Conservation (phyloP, 2,329 filamentous ascomycete genomes). For the Conoideocrella luteorostrata region DNA sequence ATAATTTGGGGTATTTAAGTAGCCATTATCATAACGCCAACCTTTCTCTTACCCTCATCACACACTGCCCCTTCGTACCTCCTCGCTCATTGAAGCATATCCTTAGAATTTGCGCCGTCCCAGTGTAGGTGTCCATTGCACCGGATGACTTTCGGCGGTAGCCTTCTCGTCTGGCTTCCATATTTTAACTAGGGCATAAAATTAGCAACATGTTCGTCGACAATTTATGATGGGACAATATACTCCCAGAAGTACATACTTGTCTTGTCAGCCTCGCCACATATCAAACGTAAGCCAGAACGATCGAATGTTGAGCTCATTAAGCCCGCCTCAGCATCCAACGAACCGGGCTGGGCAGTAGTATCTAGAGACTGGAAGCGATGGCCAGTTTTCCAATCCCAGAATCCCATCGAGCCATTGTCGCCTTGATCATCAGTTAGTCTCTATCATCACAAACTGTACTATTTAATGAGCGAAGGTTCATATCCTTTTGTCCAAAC, state of each 20-base stretch:
- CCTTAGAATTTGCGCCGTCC: slow-evolving; percentile 66
- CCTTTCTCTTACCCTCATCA: neutral
- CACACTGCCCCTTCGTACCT: neutral
- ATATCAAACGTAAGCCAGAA: slow-evolving; percentile 83
- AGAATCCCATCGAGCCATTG: slow-evolving; percentile 95
- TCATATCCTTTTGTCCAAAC: no score
- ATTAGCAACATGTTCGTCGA: slow-evolving; percentile 38
- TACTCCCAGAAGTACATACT: slow-evolving; percentile 39
- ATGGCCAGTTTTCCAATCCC: slow-evolving; percentile 97
- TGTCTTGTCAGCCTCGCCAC: slow-evolving; percentile 94
- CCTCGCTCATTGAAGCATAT: no score
- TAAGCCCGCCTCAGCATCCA: slow-evolving; percentile 90
- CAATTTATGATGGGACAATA: no score
- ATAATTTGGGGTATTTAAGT: slow-evolving; percentile 13
- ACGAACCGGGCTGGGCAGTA: slow-evolving; percentile 84
- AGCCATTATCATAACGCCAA: neutral
- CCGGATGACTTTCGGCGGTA: slow-evolving; percentile 82
- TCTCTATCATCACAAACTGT: neutral
- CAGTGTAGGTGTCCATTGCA: slow-evolving; percentile 85
- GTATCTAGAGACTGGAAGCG: slow-evolving; percentile 86
- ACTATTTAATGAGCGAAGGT: neutral
- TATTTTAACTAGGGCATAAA: slow-evolving; percentile 67
- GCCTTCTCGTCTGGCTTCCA: slow-evolving; percentile 93
- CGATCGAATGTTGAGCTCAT: slow-evolving; percentile 92
- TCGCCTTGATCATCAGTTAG: slow-evolving; percentile 44